Evolutionary conservation across 169 alveolate species (phyloP), one percentile per base, ranked within the genome.

Genomic region (Cryptosporidium ubiquitum): DNA sequence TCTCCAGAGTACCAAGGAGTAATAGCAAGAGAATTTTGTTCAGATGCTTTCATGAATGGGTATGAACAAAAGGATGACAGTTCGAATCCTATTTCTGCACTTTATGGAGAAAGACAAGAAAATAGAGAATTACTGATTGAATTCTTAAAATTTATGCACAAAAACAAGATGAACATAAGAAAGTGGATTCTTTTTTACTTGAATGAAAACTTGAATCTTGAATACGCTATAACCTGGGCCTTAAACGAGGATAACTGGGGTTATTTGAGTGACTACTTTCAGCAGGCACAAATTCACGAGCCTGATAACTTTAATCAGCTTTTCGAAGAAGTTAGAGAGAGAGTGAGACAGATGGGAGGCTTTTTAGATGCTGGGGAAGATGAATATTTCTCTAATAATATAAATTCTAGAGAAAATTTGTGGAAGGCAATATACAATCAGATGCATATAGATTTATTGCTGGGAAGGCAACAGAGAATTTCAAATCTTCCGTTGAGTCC

Each of bases 331-430:
- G 75, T 79, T 26, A 37, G 89, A 16, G 89, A 79, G 35, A 79
- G 89, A 79, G 89, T 79, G 10, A 37, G 89, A 29, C 79, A 79
- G 37, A 79, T 79, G 89, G 89, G 89, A n/a, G 89, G 89, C n/a
- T 79, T 79, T 33, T 33, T 61, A 6, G 69, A 42, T 61, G 60
- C 57, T 7, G 71, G 71, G 2, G 85, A 55, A 23, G 70, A 58
- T 9, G 57, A 60, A 12, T 79, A 60, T 61, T 79, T 66, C 1
- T 55, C 86, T 5, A 47, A 58, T 33, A 26, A 23, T 9, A n/a
- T 79, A 33, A 20, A 14, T 16, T 5, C 89, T 5, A 58, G 89
- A 14, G 89, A 79, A 9, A 79, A 64, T 40, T 33, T 79, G n/a
- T 79, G 89, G 89, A 79, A 49, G 40, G 75, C 75, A 29, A 79